Evolutionary conservation across 345 rosid species (phyloP).

Genomic region (Kernera saxatilis): DNA sequence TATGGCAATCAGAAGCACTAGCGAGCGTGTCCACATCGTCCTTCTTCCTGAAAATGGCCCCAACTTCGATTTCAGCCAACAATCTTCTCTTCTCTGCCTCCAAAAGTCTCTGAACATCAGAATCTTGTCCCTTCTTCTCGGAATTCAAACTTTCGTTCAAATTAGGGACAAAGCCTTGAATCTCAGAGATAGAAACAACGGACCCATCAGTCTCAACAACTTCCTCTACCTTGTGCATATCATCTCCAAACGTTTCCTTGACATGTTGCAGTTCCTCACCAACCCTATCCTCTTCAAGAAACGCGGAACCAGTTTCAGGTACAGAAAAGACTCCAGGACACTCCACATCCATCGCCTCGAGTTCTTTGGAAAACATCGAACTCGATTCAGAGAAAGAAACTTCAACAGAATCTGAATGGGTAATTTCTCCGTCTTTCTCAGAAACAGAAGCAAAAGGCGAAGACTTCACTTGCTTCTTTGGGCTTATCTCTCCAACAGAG

Average conservation of each 20-base stretch:
- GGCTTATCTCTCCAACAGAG: constrained; percentile 19
- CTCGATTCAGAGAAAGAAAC: constrained; percentile 11
- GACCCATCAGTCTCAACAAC: constrained; percentile 7
- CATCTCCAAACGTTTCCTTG: not conserved
- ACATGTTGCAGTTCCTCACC: constrained; percentile 6
- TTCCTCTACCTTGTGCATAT: constrained; percentile 14
- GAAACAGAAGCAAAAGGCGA: constrained; percentile 16
- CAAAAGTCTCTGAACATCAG: constrained; percentile 33
- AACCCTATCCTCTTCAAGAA: constrained; percentile 15
- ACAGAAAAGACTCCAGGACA: constrained; percentile 6
- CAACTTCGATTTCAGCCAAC: constrained; percentile 52
- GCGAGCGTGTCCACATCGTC: constrained; percentile 6
- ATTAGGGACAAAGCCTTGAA: constrained; percentile 10
- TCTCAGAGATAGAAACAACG: constrained; percentile 11
- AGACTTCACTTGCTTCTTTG: constrained; percentile 27
- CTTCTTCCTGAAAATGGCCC: constrained; percentile 34
- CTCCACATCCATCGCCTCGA: constrained; percentile 2
- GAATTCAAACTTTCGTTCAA: constrained; percentile 13
- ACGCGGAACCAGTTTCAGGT: constrained; percentile 25
- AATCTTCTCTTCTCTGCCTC: constrained; percentile 59
- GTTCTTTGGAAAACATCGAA: constrained; percentile 6
- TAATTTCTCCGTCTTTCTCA: constrained; percentile 26
- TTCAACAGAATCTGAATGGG: constrained; percentile 7
- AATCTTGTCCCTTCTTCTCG: constrained; percentile 21
- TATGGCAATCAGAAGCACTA: not conserved